phyloP scores from a whole-genome alignment of 2,329 filamentous ascomycete genomes.

The Stromatinia cepivora region DNA sequence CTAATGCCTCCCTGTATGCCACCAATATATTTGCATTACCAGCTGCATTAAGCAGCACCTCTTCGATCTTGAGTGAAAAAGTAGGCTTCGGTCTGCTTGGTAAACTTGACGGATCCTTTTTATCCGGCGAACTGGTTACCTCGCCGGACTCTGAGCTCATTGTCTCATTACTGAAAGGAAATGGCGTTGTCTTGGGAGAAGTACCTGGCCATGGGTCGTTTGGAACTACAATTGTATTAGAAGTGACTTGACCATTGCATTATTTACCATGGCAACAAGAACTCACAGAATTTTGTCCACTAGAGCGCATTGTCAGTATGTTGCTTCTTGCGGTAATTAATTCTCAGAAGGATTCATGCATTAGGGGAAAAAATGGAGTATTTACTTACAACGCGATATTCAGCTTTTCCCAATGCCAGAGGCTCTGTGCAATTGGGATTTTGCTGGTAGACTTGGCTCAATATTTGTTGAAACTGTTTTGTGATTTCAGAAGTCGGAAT shows the following conservation, averaged over 20 bases:
- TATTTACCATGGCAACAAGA: not conserved
- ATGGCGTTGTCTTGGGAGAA: not conserved
- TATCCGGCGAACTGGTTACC: slow-evolving; percentile 2
- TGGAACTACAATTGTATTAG: not conserved
- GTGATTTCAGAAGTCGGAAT: slow-evolving; percentile 10
- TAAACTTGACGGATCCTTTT: not conserved
- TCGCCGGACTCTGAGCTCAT: slow-evolving; percentile 10
- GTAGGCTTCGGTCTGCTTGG: slow-evolving; percentile 1
- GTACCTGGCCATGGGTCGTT: not conserved
- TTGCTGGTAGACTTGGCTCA: slow-evolving; percentile 4
- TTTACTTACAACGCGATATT: slow-evolving; percentile 19
- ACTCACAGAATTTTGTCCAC: slow-evolving; percentile 13
- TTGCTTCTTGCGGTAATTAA: not conserved
- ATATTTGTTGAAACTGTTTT: not conserved
- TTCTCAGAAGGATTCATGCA: not conserved
- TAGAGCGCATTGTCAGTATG: not conserved
- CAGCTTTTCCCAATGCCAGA: slow-evolving; percentile 21
- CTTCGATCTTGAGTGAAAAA: slow-evolving; percentile 1
- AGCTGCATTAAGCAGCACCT: not conserved
- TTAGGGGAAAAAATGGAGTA: slow-evolving; percentile 24
- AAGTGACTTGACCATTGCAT: not conserved
- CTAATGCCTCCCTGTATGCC: not conserved
- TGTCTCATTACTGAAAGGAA: not conserved
- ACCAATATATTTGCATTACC: not conserved
- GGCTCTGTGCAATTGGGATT: not conserved